Evolutionary conservation across 768 basidiomycete species (phyloP), one percentile per base, ranked within the genome.

Genomic region (Boletus reticulatus): DNA sequence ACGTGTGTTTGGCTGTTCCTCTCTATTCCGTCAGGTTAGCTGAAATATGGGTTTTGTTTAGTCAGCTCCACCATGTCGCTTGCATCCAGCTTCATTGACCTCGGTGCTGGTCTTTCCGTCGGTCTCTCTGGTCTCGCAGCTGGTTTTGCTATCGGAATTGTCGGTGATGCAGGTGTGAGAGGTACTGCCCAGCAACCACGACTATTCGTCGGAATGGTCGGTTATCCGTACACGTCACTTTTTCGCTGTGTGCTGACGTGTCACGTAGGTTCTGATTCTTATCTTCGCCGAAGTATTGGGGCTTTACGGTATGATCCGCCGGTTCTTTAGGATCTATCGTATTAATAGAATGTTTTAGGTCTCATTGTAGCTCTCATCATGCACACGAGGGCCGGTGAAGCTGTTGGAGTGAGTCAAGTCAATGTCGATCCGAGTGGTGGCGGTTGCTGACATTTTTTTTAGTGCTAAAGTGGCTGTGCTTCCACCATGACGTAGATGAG

Each of bases 111-210:
- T 70, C 84, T 96, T 47, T 83, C 92, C 1, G 92, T 95, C 67
- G 93, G 94, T 64, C 85, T 93, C 48, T 92, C 95, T 42, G 96
- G 96, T 81, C 84, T 99, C 37, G 92, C 94, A 48, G 96, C 96
- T 57, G 97, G 97, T 48, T 96, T 98, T 62, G 97, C 97, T 58
- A 88, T 99, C 68, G 97, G 97, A 55, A 98, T 98, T 69, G 97
- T 98, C 55, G 97, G 97, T 70, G 97, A 99, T 71, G 95, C 96
- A 57, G 96, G 97, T 81, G 97, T 98, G 29, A 81, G 97, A 44
- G 97, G 96, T 56, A 97, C 95, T 50, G 96, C 95, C 44, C 96
- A 98, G 73, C 95, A 98, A 76, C 92, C 94, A 49, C 78, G 92
- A 65, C 78, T 97, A 63, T 96, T 89, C 75, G 94, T 97, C 65